A percentile compares a stretch with the other conserved stretches of the same genome.
These are phyloP conservation scores for Solanum gandarillasii DNA, from an alignment of 257 asterid genomes.

Conservation along the genomic window DNA sequence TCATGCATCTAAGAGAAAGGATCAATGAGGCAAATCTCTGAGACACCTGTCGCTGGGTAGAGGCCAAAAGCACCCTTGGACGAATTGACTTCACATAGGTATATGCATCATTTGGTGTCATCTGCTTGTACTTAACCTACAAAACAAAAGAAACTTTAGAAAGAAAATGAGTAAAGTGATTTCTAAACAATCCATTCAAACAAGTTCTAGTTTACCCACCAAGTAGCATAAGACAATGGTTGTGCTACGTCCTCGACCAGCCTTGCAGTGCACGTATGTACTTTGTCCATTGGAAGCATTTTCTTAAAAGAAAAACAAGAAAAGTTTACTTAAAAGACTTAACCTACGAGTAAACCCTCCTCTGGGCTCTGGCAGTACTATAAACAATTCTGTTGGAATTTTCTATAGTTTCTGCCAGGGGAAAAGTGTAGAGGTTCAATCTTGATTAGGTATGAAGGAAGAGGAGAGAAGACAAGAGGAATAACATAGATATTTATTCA, in stretches of 20 bases:
- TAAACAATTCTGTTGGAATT: not conserved
- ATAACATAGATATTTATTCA: not conserved
- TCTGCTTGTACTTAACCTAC: slow-evolving; percentile 48
- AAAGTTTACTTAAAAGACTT: not conserved
- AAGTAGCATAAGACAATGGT: slow-evolving; percentile 39
- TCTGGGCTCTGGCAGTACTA: not conserved
- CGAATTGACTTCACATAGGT: slow-evolving; percentile 55
- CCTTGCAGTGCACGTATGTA: slow-evolving; percentile 44
- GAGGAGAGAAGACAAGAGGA: not conserved
- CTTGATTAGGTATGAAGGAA: not conserved
- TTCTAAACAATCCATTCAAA: not conserved
- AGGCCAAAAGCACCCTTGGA: slow-evolving; percentile 51
- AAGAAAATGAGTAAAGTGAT: not conserved
- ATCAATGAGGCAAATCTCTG: not conserved
- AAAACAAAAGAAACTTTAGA: not conserved
- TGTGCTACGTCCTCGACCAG: slow-evolving; percentile 48
- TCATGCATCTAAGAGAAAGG: not conserved
- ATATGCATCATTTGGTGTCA: slow-evolving; percentile 55
- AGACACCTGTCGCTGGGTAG: slow-evolving; percentile 44
- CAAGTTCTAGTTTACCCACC: slow-evolving; percentile 11
- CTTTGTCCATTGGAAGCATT: slow-evolving; percentile 25
- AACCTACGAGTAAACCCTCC: not conserved
- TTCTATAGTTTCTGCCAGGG: not conserved
- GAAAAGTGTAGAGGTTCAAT: not conserved
- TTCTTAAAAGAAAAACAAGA: slow-evolving; percentile 3